Conservation (phyloP, 345 rosid species). For the Erysimum cheiranthoides region DNA sequence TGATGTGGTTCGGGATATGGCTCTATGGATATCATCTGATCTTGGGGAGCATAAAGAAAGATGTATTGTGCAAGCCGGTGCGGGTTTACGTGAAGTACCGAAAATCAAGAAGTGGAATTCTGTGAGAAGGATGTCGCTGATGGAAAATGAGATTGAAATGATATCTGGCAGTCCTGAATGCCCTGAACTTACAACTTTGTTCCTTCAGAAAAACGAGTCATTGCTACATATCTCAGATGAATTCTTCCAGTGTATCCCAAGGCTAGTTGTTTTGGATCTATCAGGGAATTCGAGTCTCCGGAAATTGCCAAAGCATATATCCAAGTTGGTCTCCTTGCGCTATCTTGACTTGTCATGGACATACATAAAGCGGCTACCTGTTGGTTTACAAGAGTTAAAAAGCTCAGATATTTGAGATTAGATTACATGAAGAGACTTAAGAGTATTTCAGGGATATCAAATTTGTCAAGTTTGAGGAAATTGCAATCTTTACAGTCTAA, state of each 20-base stretch:
- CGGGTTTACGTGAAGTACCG: constrained; percentile 21
- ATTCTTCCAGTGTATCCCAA: constrained; percentile 38
- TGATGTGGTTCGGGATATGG: constrained; percentile 51
- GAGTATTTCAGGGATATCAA: constrained; percentile 22
- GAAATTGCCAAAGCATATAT: constrained; percentile 30
- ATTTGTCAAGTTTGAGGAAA: constrained; percentile 20
- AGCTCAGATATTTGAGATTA: constrained; percentile 29
- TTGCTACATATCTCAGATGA: constrained; percentile 21
- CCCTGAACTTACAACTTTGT: constrained; percentile 41
- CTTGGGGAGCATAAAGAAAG: constrained; percentile 19
- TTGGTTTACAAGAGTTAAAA: constrained; percentile 31
- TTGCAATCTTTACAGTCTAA: not conserved
- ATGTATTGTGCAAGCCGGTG: constrained; percentile 3
- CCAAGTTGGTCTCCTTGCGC: constrained; percentile 10
- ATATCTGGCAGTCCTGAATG: constrained; percentile 26
- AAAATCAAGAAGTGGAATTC: constrained; percentile 22
- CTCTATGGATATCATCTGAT: constrained; percentile 46
- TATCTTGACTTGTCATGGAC: constrained; percentile 38
- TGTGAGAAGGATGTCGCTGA: constrained; percentile 44
- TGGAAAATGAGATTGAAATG: constrained; percentile 34
- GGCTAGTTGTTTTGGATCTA: constrained; percentile 44
- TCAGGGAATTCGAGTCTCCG: constrained; percentile 19
- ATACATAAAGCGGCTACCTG: constrained; percentile 7
- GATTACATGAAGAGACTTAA: not conserved
- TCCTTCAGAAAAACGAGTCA: constrained; percentile 35